Evolutionary conservation across 1,139 yeast species (phyloP), one percentile per base, ranked within the genome.

Genomic region (Yamadazyma dushanensis): DNA sequence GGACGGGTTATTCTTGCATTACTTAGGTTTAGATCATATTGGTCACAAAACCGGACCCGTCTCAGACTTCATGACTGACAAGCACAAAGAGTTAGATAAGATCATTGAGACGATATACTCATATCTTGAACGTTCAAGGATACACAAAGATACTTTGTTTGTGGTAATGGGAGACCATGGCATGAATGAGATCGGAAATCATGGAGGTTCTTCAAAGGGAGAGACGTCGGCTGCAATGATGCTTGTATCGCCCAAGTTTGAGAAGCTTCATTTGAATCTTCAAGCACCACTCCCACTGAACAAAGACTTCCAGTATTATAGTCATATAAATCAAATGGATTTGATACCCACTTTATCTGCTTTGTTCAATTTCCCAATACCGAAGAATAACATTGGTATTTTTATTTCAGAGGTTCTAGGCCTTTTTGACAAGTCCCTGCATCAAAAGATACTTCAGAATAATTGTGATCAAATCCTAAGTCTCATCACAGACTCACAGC

Each of bases 1-100:
- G 97, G 96, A 92, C 56, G 84, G 82, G 3, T 63, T 92, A 43
- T 84, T 94, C 33, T 63, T 94, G 35, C 98, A 94, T 56, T 94
- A 92, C 53, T 66, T 94, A 17, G 99, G 98, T 0, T 65, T 94
- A 31, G 98, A 94, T 56, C 98, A 94, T 57, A 94, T 94, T 49
- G 98, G 99, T 1, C 98, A 94, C 57, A 90, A 89, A 54, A 95
- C 96, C 25, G 99, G 98, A 0, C 94, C 98, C 0, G 52, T 66
- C 4, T 87, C 96, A 5, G 61, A 72, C 0, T 82, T 79, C 49
- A 92, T 94, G 98, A 76, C 79, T 2, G 66, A 64, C 0, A 92
- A 92, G 50, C 97, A 89, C 45, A 41, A 40, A 6, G 98, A 92
- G 58, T 88, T 92, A 96, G 97, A 92, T 56, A 49, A 41, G 0